phyloP scores from a whole-genome alignment of 345 rosid species.

The Kandelia obovata region DNA sequence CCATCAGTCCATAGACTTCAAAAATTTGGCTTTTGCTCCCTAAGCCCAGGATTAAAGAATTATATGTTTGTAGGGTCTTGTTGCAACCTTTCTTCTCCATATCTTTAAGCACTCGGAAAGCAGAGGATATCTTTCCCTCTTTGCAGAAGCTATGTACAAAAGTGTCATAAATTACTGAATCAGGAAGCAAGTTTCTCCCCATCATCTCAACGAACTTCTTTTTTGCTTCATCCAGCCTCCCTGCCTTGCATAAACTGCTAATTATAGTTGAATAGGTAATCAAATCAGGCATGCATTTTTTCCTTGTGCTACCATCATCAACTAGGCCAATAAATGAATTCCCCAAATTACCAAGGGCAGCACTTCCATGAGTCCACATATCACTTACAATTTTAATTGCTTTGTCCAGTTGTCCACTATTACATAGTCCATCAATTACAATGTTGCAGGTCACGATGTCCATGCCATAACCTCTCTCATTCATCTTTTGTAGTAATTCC shows the following conservation, averaged over 20 bases:
- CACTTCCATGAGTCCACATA: slow-evolving; percentile 85
- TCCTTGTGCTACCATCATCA: slow-evolving; percentile 51
- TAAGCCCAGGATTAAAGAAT: slow-evolving; percentile 75
- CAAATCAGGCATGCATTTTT: slow-evolving; percentile 71
- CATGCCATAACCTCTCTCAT: slow-evolving; percentile 66
- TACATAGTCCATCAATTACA: slow-evolving; percentile 80
- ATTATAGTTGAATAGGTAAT: slow-evolving; percentile 75
- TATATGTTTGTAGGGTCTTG: slow-evolving; percentile 78
- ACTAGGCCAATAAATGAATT: slow-evolving; percentile 69
- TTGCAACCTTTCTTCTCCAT: slow-evolving; percentile 89
- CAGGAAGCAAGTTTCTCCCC: slow-evolving; percentile 68
- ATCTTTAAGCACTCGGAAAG: slow-evolving; percentile 90
- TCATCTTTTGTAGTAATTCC: slow-evolving; percentile 76
- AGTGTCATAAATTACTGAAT: slow-evolving; percentile 62
- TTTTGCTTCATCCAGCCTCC: slow-evolving; percentile 81
- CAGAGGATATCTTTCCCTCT: slow-evolving; percentile 85
- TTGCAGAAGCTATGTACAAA: slow-evolving; percentile 77
- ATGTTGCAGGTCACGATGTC: slow-evolving; percentile 92
- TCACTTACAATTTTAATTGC: slow-evolving; percentile 75
- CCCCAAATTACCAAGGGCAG: slow-evolving; percentile 84
- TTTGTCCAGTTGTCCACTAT: slow-evolving; percentile 69
- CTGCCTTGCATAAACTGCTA: slow-evolving; percentile 72
- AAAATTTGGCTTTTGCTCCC: slow-evolving; percentile 77
- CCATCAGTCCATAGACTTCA: slow-evolving; percentile 85
- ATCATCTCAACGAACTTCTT: slow-evolving; percentile 71